Conservation (phyloP, 768 basidiomycete genomes). For the Naganishia friedmannii region DNA sequence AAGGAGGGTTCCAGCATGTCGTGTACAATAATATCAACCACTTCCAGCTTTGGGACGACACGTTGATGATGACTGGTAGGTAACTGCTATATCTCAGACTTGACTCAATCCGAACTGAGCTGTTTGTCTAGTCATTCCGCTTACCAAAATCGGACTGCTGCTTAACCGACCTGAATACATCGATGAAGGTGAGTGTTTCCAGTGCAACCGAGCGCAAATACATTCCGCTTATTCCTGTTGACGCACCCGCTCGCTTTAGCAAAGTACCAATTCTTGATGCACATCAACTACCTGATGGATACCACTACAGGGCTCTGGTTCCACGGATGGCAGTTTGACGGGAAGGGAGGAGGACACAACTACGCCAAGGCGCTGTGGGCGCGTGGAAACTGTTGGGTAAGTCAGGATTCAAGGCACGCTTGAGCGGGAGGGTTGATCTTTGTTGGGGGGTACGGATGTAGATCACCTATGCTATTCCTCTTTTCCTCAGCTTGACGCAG, state of each 20-base stretch:
- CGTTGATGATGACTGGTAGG: constrained; percentile 58
- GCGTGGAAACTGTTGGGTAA: constrained; percentile 60
- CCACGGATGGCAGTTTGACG: constrained; percentile 48
- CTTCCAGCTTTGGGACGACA: constrained; percentile 57
- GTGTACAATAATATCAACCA: constrained; percentile 43
- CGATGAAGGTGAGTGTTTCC: constrained; percentile 60
- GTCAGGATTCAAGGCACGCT: constrained; percentile 49
- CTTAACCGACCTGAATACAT: constrained; percentile 58
- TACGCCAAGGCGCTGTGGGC: constrained; percentile 57
- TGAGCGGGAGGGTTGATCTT: background rate
- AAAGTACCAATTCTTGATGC: constrained; percentile 47
- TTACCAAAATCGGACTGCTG: constrained; percentile 61
- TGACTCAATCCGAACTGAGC: background rate
- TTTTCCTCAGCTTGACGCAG: constrained; percentile 53
- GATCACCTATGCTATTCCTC: constrained; percentile 38
- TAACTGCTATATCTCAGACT: background rate
- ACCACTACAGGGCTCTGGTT: constrained; percentile 45
- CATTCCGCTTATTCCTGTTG: background rate
- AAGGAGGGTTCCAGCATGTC: constrained; percentile 39
- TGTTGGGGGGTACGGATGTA: background rate
- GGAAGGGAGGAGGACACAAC: constrained; percentile 35
- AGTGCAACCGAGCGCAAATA: background rate
- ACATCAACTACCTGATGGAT: constrained; percentile 49
- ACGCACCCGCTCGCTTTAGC: constrained; percentile 20
- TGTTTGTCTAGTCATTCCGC: constrained; percentile 54